phyloP scores from a whole-genome alignment of 768 basidiomycete genomes.

The Hypholoma fasciculare region DNA sequence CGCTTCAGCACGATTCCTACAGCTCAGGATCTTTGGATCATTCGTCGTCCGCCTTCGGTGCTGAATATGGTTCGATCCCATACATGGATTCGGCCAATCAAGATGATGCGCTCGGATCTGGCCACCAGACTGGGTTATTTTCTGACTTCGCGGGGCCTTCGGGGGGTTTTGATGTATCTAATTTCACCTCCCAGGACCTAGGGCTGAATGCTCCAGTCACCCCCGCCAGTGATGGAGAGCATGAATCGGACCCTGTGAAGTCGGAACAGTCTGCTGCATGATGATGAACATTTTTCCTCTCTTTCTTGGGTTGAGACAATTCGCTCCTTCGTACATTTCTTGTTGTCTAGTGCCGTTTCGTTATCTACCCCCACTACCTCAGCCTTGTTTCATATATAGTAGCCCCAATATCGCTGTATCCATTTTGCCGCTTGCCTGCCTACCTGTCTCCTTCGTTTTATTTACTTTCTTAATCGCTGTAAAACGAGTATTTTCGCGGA shows the following conservation, averaged over 20 bases:
- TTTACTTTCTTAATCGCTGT: conserved; percentile 42
- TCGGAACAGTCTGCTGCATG: conserved; percentile 50
- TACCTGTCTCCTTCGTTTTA: conserved; percentile 15
- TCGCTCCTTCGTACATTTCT: conserved; percentile 20
- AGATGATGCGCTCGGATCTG: conserved; percentile 60
- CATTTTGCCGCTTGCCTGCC: conserved; percentile 18
- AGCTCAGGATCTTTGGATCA: conserved; percentile 67
- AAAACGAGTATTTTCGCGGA: conserved; percentile 29
- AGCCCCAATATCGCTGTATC: conserved; percentile 26
- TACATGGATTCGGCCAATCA: conserved; percentile 76
- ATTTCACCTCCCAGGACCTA: conserved; percentile 68
- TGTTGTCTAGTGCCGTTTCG: conserved; percentile 17
- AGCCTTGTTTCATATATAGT: conserved; percentile 23
- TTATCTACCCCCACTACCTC: conserved; percentile 14
- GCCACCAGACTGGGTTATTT: conserved; percentile 65
- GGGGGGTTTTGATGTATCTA: conserved; percentile 68
- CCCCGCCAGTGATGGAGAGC: conserved; percentile 58
- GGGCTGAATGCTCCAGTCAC: conserved; percentile 54
- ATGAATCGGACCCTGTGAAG: conserved; percentile 66
- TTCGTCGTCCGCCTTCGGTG: conserved; percentile 56
- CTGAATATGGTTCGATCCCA: conserved; percentile 70
- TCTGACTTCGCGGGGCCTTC: conserved; percentile 65
- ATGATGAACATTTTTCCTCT: conserved; percentile 18
- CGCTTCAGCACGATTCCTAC: conserved; percentile 77
- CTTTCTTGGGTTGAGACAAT: conserved; percentile 21